These are phyloP conservation scores for Hysterium pulicare DNA, from an alignment of 2,329 filamentous ascomycete species.

Conservation along the genomic window DNA sequence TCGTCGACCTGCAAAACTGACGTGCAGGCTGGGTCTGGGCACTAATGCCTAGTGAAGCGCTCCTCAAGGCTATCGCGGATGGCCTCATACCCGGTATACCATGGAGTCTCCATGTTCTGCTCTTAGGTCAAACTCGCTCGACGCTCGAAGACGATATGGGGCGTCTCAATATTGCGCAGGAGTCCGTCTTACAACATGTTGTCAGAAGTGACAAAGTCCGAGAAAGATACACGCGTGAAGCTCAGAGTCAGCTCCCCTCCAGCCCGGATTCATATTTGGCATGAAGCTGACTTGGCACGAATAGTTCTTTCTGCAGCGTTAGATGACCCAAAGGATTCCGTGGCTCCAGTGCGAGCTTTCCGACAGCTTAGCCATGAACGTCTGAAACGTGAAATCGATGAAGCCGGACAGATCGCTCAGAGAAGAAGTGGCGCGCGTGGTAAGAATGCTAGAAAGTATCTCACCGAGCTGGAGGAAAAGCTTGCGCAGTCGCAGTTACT, in stretches of 20 bases:
- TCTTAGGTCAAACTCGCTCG: conserved; percentile 34
- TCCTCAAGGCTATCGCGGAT: conserved; percentile 71
- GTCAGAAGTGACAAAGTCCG: conserved; percentile 50
- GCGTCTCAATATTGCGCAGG: conserved; percentile 16
- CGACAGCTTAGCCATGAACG: conserved; percentile 62
- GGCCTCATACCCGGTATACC: conserved; percentile 68
- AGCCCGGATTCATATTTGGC: too few relatives aligned
- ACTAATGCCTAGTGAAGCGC: too few relatives aligned
- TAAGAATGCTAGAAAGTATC: conserved; percentile 69
- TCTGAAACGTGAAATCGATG: conserved; percentile 61
- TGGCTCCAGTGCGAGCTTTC: conserved; percentile 58
- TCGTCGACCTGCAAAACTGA: conserved; percentile 26
- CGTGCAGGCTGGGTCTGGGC: too few relatives aligned
- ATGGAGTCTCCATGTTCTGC: conserved; percentile 32
- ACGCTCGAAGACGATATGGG: conserved; percentile 22
- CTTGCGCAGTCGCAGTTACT: conserved; percentile 55
- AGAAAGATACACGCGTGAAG: conserved; percentile 60
- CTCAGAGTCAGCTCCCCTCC: conserved; percentile 47
- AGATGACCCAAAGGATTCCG: conserved; percentile 53
- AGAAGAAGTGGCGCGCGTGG: conserved; percentile 73
- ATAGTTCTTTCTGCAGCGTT: conserved; percentile 59
- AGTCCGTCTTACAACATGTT: conserved; percentile 64
- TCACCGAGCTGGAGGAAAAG: conserved; percentile 66
- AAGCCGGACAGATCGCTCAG: conserved; percentile 69
- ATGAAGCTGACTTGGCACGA: background rate